Base-by-base conservation (phyloP, 441 rosid genomes). In the Arabidopsis hybrid region DNA sequence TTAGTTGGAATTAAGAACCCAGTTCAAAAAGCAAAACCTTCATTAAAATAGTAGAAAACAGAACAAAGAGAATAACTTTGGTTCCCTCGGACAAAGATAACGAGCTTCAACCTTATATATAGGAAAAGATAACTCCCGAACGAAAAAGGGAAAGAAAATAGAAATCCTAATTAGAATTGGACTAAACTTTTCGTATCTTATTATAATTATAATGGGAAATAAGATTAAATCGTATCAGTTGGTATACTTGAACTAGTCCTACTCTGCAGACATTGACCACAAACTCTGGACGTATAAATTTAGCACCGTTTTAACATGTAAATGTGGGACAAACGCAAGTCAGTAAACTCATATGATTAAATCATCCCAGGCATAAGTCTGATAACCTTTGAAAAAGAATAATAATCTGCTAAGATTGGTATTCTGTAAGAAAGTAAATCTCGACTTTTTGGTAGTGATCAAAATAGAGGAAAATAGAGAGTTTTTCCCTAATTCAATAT, bases 261-360 rank as follows among this genome's bases (percentile, higher is more conserved):
- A 46, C 49, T 70, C n/a, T 8, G 31, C 3, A 60, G 7, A 59
- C 31, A 29, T 5, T 70, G 11, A 21, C 9, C 14, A 42, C 50
- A 47, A 47, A 26, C 12, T 47, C 47, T 46, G 50, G 67, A 36
- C 12, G 16, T 47, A 49, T 14, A 31, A 38, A 35, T 17, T 69
- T 45, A 46, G 9, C 35, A 58, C 46, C 63, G 17, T 56, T 56
- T 11, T 31, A 71, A 36, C 39, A 26, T 60, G 60, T 51, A 47
- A 2, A 71, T 18, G 67, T 67, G 62, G 62, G 53, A 43, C n/a
- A 57, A 52, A 66, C n/a, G 34, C 52, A 57, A 59, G 74, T 59
- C 78, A 60, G 39, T 31, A 49, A 60, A 68, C 53, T 32, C 21
- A 51, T 35, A 29, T 8, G 50, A 43, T 53, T 35, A 51, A 61